Conservation (phyloP, 306 rosid species). For the Hippophae gyantsensis region DNA sequence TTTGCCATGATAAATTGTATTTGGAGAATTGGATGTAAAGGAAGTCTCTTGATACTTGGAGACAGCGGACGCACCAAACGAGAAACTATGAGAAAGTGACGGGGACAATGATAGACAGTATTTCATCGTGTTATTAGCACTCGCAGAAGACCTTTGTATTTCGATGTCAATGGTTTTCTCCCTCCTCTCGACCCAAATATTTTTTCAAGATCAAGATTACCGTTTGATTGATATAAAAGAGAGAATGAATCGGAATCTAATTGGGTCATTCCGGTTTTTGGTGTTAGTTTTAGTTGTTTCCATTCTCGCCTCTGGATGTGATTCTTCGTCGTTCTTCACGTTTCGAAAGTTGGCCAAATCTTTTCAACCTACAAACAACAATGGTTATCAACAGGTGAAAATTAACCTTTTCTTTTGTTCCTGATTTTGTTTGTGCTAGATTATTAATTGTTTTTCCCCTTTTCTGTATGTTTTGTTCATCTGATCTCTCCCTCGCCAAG, state of each 20-base stretch:
- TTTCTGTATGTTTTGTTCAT: neutral
- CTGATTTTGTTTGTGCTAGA: neutral
- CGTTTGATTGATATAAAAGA: neutral
- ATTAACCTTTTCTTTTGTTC: neutral
- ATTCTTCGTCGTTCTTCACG: neutral
- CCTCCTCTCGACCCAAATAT: neutral
- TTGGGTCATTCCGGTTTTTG: neutral
- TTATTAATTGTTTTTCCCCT: neutral
- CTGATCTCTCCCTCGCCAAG: neutral
- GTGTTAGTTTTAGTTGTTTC: constrained; percentile 3
- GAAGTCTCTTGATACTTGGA: no score
- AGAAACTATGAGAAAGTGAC: no score
- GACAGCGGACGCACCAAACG: no score
- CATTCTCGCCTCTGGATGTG: constrained; percentile 1
- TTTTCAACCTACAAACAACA: neutral
- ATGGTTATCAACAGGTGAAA: neutral
- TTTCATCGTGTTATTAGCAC: no score
- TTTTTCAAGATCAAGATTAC: no score
- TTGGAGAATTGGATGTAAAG: no score
- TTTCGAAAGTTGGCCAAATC: neutral
- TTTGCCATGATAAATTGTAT: no score
- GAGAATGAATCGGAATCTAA: constrained; percentile 6
- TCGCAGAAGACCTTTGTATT: neutral
- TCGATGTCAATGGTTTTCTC: neutral
- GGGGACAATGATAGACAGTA: no score